Base-by-base conservation (phyloP, 768 basidiomycete species). In the Amanita muscaria region DNA sequence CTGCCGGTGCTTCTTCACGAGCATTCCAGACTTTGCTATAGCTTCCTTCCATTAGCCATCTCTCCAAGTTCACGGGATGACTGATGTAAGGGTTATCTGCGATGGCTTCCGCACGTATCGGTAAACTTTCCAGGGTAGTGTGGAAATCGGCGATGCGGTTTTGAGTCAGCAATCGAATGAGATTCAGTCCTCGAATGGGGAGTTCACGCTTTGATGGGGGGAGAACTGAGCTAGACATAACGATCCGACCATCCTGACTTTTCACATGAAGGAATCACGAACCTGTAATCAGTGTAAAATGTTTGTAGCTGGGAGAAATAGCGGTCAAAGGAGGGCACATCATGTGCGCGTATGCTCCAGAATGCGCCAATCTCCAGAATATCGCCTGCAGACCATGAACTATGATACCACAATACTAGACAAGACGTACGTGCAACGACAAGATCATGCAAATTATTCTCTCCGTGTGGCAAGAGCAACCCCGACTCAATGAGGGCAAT, bases 1-100 rank as follows among this genome's bases (percentile, higher is more conserved):
- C 88, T 29, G 87, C 79, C 1, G 93, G 91, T 1, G 92, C 88
- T 55, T 91, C 83, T 51, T 88, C 88, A 52, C 92, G 78, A 29
- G 93, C 93, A 56, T 87, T 81, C 88, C 93, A 99, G 9, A 97
- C 94, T 61, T 94, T 94, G 64, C 88, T 90, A 62, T 98, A 99
- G 56, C 86, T 87, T 30, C 94, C 94, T 62, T 98, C 94, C 94
- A 99, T 99, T 35, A 98, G 74, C 88, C 93, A 97, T 40, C 87
- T 74, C 62, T 99, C 94, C 49, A 93, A 78, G 60, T 92, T 88
- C 46, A 92, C 83, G 10, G 89, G 88, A 59, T 91, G 90, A 42
- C 76, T 73, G 56, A 92, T 79, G 59, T 72, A 89, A 5, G 79
- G 76, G 59, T 85, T 86, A 24, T 77, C 70, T 23, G 70, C 66